phyloP scores from a whole-genome alignment of 2,329 filamentous ascomycete genomes.

The Diaporthe ilicicola region DNA sequence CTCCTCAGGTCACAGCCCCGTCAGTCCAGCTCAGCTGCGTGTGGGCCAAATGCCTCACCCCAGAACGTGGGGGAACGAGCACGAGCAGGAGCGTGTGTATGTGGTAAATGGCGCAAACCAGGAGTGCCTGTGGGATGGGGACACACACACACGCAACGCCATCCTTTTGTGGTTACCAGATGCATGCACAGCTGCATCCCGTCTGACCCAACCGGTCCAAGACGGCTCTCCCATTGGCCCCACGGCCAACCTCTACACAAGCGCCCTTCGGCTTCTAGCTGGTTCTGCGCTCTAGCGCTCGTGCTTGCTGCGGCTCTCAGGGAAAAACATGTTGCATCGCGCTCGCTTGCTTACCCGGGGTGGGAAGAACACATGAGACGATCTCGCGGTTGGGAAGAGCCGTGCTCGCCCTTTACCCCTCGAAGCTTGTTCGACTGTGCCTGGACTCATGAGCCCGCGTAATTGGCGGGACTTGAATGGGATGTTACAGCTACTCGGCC shows the following conservation, averaged over 20 bases:
- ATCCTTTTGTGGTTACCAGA: background rate
- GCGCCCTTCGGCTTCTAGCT: slow-evolving; percentile 14
- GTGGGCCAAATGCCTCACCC: background rate
- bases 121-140: slow-evolving; percentile 17
- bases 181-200: slow-evolving; percentile 4
- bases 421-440: background rate
- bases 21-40: slow-evolving; percentile 5
- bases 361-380: background rate
- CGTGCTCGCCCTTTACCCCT: background rate
- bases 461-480: background rate
- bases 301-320: slow-evolving; percentile 10
- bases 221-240: background rate
- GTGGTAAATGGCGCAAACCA: slow-evolving; percentile 22
- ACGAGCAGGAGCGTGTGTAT: background rate
- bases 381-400: slow-evolving; percentile 4
- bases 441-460: background rate
- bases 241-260: background rate
- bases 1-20: background rate
- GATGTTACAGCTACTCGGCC: background rate
- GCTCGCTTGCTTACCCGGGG: background rate
- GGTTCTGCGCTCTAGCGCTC: slow-evolving; percentile 15
- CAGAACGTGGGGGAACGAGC: slow-evolving; percentile 13
- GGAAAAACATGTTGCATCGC: slow-evolving; percentile 10
- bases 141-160: background rate
- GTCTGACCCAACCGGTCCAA: slow-evolving; percentile 11